A percentile compares a stretch with the other conserved stretches of the same genome.
Evolutionary conservation across 345 rosid species (phyloP).

Genomic region (Turritis glabra): DNA sequence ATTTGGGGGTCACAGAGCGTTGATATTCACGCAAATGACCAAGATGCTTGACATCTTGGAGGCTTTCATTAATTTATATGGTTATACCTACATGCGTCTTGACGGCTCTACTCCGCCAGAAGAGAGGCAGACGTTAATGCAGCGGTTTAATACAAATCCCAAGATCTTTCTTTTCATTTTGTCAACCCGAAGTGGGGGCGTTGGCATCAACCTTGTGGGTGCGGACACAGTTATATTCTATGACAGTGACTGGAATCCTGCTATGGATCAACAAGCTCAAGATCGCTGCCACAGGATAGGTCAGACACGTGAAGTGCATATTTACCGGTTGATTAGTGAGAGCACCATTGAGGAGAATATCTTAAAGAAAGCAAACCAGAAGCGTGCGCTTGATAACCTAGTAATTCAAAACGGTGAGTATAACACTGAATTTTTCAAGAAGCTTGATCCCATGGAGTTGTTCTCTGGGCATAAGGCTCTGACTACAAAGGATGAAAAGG

Average conservation of each 20-base stretch:
- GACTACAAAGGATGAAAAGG: constrained; percentile 59
- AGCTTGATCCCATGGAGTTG: constrained; percentile 97
- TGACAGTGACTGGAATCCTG: constrained; percentile 99
- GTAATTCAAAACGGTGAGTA: constrained; percentile 98
- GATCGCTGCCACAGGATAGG: constrained; percentile 99
- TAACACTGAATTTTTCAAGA: constrained; percentile 97
- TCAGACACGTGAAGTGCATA: constrained; percentile 98
- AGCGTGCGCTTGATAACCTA: constrained; percentile 96
- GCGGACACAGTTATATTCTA: constrained; percentile 99
- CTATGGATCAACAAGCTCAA: constrained; percentile 99
- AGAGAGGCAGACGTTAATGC: constrained; percentile 99
- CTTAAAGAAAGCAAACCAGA: constrained; percentile 97
- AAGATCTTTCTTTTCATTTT: constrained; percentile 93
- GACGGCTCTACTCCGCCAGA: constrained; percentile 99
- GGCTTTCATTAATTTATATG: constrained; percentile 93
- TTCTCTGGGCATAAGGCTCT: constrained; percentile 80
- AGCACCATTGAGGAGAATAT: constrained; percentile 99
- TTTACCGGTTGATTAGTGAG: constrained; percentile 94
- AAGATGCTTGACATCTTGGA: constrained; percentile 99
- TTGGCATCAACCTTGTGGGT: constrained; percentile 97
- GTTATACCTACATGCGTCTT: constrained; percentile 98
- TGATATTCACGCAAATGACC: constrained; percentile 99
- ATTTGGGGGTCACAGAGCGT: constrained; percentile 92
- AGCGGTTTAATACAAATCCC: constrained; percentile 98
- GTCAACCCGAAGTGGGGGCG: constrained; percentile 99